Conservation (phyloP, 2,329 filamentous ascomycete genomes). For the Colletotrichum agaves region DNA sequence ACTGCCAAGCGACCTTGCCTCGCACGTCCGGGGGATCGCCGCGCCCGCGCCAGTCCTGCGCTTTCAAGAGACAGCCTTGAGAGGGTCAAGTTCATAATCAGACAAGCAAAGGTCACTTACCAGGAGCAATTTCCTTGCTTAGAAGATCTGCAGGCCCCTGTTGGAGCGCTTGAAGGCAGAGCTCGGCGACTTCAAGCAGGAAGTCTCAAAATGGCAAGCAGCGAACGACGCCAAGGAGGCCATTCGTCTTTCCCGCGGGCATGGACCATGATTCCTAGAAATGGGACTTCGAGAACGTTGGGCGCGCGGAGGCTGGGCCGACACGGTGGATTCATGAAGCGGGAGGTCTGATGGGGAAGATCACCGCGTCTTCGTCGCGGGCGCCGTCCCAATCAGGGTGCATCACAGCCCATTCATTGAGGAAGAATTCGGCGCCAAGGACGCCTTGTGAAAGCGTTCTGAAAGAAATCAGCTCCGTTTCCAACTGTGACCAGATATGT, state of each 20-base stretch:
- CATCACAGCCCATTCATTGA: no score
- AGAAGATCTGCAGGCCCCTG: not conserved
- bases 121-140: slow-evolving; percentile 1
- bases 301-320: no score
- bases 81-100: not conserved
- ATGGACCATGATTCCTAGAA: no score
- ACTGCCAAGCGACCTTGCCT: slow-evolving; percentile 3
- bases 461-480: no score
- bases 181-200: not conserved
- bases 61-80: not conserved
- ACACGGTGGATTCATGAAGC: no score
- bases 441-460: no score
- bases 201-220: not conserved
- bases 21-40: not conserved
- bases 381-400: no score
- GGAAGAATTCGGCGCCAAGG: no score
- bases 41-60: not conserved
- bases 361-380: no score
- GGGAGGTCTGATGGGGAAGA: no score
- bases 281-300: not conserved
- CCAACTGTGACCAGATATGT: no score
- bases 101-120: not conserved
- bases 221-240: not conserved
- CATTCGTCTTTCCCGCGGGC: no score
- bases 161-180: not conserved